Evolutionary conservation across 139 green algal species (phyloP).

Genomic region (Asterochloris erici): DNA sequence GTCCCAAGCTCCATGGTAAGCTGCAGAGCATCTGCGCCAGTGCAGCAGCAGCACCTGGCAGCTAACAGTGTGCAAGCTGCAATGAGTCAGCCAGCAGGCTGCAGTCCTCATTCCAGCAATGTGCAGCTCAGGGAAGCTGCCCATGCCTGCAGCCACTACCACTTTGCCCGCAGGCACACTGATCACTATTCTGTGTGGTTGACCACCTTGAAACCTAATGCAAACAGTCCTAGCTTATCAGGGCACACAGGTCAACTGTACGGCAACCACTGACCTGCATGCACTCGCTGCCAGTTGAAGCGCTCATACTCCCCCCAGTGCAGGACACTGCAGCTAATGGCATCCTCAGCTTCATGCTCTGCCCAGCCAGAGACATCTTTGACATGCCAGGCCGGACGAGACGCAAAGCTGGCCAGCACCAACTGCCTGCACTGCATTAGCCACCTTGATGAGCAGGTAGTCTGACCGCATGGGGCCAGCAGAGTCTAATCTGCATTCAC

Average conservation of each 20-base stretch:
- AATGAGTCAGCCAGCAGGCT: not conserved
- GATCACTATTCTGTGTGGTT: not conserved
- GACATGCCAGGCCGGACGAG: constrained; percentile 15
- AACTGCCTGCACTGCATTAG: constrained; percentile 1
- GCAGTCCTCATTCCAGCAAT: not conserved
- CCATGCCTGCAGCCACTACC: not conserved
- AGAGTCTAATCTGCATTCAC: too few species aligned
- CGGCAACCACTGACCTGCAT: constrained; percentile 4
- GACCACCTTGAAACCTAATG: not conserved
- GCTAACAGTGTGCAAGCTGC: too few species aligned
- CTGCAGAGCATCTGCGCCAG: too few species aligned
- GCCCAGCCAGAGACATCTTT: not conserved
- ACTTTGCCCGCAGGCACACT: not conserved
- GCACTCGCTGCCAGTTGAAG: constrained; percentile 32
- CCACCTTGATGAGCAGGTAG: not conserved
- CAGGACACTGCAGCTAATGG: not conserved
- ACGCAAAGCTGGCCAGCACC: constrained; percentile 9
- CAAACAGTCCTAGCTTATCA: not conserved
- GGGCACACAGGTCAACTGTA: not conserved
- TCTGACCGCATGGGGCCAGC: too few species aligned
- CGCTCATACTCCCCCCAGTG: constrained; percentile 44
- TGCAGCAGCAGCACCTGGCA: too few species aligned
- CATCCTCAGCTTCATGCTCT: not conserved
- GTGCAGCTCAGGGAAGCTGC: not conserved
- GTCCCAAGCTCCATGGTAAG: too few species aligned